phyloP scores from a whole-genome alignment of 345 rosid genomes.

The Raphanus sativus region DNA sequence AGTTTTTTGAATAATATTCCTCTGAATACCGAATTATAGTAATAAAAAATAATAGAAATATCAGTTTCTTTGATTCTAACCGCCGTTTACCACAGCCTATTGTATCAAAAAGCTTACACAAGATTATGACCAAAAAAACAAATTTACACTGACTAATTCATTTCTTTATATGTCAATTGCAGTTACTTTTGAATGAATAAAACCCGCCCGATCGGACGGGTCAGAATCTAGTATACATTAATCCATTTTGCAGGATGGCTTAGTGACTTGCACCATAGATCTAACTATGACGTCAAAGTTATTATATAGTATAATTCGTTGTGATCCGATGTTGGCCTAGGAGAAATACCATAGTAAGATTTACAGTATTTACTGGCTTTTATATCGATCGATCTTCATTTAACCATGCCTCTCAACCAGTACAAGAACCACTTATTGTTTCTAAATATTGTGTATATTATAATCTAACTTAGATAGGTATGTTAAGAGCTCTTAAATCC shows the following conservation, averaged over 20 bases:
- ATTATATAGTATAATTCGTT: background rate
- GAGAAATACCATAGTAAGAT: background rate
- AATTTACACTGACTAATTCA: no score
- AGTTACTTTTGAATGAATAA: no score
- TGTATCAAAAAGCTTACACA: no score
- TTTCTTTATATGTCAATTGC: no score
- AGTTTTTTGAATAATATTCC: no score
- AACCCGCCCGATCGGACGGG: no score
- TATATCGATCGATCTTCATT: background rate
- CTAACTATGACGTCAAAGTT: background rate
- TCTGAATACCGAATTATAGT: no score
- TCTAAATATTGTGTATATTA: background rate
- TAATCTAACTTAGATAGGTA: slow-evolving; percentile 10
- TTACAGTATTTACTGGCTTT: background rate
- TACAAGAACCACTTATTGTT: slow-evolving; percentile 3
- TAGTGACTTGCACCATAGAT: background rate
- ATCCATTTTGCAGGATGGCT: background rate
- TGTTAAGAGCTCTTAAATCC: slow-evolving; percentile 25
- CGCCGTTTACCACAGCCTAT: no score
- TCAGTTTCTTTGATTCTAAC: no score
- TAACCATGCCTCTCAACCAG: background rate
- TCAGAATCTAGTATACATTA: background rate
- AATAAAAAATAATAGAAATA: no score
- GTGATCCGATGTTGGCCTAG: background rate
- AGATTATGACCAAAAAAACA: no score